Evolutionary conservation across 805 yeast species (phyloP).

Genomic region (Kluyveromyces lactis): DNA sequence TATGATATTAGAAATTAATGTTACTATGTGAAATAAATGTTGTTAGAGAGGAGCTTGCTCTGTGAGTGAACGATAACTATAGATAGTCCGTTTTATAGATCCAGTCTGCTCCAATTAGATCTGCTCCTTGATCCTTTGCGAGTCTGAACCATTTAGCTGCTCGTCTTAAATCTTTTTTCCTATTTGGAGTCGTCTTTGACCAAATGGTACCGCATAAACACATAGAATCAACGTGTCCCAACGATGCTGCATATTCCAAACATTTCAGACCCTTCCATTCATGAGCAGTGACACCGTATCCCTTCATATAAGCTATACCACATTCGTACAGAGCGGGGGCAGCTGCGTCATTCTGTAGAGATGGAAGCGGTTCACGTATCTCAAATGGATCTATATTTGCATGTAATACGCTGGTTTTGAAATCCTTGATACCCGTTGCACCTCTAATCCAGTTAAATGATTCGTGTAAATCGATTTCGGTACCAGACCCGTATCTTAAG

Average conservation of each 20-base stretch:
- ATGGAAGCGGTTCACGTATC: constrained; percentile 31
- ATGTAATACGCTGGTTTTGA: constrained; percentile 16
- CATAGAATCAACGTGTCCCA: constrained; percentile 65
- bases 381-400: constrained; percentile 29
- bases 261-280: constrained; percentile 50
- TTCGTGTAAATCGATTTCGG: constrained; percentile 43
- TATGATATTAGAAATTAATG: too few species aligned
- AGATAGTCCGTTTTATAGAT: constrained; percentile 62
- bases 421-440: constrained; percentile 36
- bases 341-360: neutral
- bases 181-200: constrained; percentile 42
- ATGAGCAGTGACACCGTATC: constrained; percentile 45
- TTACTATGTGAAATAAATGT: too few species aligned
- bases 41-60: too few species aligned
- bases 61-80: too few species aligned
- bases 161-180: constrained; percentile 48
- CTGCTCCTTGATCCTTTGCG: constrained; percentile 54
- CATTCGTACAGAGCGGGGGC: constrained; percentile 52
- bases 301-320: constrained; percentile 48
- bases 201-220: constrained; percentile 62
- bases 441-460: constrained; percentile 54
- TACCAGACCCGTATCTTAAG: constrained; percentile 61
- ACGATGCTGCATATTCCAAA: constrained; percentile 54
- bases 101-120: constrained; percentile 64
- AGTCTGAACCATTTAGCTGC: constrained; percentile 68